phyloP scores from a whole-genome alignment of 2,329 filamentous ascomycete genomes.

The Cladorrhinum sp. region DNA sequence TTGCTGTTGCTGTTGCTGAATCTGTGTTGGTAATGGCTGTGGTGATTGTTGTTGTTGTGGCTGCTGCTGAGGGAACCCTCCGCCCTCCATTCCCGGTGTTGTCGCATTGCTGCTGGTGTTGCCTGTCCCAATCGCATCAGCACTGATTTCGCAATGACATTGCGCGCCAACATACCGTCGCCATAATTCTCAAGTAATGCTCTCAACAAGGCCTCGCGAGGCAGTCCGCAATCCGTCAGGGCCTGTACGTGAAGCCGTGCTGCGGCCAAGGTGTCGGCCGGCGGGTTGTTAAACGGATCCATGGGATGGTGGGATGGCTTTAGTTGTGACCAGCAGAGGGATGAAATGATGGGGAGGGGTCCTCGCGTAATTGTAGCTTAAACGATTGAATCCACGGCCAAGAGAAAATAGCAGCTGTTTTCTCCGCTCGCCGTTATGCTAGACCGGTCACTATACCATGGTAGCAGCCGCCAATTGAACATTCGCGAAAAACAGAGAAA shows the following conservation, averaged over 20 bases:
- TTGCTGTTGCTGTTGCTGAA: conserved; percentile 11
- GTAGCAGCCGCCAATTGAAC: conserved; percentile 16
- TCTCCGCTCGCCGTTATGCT: conserved; percentile 1
- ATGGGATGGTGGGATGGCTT: conserved; percentile 14
- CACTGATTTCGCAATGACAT: not conserved
- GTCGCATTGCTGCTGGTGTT: not conserved
- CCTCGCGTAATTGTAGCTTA: not conserved
- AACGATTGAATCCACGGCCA: not conserved
- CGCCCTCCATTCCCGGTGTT: conserved; percentile 10
- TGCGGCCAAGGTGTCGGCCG: conserved; percentile 30
- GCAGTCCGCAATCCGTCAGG: conserved; percentile 31
- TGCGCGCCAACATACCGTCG: conserved; percentile 18
- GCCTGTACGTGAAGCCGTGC: conserved; percentile 34
- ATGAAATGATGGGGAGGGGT: not conserved
- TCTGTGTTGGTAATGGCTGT: conserved; percentile 1
- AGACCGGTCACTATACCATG: conserved; percentile 16
- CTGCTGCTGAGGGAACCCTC: conserved; percentile 12
- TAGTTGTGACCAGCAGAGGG: not conserved
- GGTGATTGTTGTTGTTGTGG: conserved; percentile 10
- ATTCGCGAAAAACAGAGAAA: conserved; percentile 9
- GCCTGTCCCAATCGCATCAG: conserved; percentile 3
- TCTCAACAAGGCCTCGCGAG: conserved; percentile 33
- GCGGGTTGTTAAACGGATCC: conserved; percentile 28
- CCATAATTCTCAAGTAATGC: conserved; percentile 33
- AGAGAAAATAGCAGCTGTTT: conserved; percentile 1